Conservation (phyloP, 2,329 filamentous ascomycete genomes). For the Trichoderma atroviride region DNA sequence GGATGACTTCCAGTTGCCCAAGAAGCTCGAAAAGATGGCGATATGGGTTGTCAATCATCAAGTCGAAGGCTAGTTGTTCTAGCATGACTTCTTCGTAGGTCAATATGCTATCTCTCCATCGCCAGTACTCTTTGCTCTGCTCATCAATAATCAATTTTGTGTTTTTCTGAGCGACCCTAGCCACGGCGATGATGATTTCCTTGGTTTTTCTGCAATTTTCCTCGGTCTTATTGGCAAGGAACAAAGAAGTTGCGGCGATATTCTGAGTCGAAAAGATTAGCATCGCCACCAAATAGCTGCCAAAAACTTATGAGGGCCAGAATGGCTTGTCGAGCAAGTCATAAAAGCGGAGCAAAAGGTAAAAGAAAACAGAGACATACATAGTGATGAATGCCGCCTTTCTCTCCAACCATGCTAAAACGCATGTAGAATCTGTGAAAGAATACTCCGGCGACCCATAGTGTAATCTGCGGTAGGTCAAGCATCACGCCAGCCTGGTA, state of each 20-base stretch:
- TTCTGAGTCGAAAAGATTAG: slow-evolving; percentile 50
- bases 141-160: slow-evolving; percentile 88
- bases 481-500: slow-evolving; percentile 90
- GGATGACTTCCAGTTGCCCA: slow-evolving; percentile 69
- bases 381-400: slow-evolving; percentile 84
- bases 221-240: slow-evolving; percentile 95
- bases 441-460: slow-evolving; percentile 90
- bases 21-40: slow-evolving; percentile 81
- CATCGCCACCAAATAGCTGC: no score
- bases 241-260: slow-evolving; percentile 87
- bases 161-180: slow-evolving; percentile 93
- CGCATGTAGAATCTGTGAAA: slow-evolving; percentile 97
- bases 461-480: slow-evolving; percentile 86
- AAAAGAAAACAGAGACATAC: slow-evolving; percentile 47
- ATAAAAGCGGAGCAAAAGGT: not conserved
- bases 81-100: slow-evolving; percentile 91
- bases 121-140: slow-evolving; percentile 97
- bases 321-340: slow-evolving; percentile 25
- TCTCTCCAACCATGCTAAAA: slow-evolving; percentile 74
- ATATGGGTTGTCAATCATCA: slow-evolving; percentile 88
- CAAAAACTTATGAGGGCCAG: not conserved
- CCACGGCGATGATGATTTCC: slow-evolving; percentile 90
- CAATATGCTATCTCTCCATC: slow-evolving; percentile 92
- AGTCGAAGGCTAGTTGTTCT: slow-evolving; percentile 89
- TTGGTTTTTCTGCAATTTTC: slow-evolving; percentile 96